Evolutionary conservation across 768 basidiomycete genomes (phyloP), one percentile per base, ranked within the genome.

Genomic region (Sporobolomyces roseus): DNA sequence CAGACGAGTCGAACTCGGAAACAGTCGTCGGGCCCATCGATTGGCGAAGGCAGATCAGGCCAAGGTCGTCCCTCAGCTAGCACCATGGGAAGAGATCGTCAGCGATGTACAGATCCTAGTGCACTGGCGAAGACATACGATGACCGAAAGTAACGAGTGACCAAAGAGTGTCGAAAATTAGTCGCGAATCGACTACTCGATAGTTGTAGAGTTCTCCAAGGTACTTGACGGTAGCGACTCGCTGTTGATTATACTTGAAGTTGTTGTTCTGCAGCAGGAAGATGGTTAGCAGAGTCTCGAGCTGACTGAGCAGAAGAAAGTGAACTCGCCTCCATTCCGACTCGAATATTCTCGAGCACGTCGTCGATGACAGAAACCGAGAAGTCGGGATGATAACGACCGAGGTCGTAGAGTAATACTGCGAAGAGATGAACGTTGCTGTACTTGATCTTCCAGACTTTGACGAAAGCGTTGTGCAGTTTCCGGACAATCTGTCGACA

Each of bases 141-240:
- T 98, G 93, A 12, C 93, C 96, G 74, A 96, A 98, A 0, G 91
- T 96, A 29, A 93, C 87, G 46, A 99, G 78, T 9, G 88, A 88
- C 96, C 96, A 99, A 3, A 99, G 79, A 0, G 87, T 89, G 77
- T 98, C 94, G 70, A 98, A 96, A 51, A 98, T 84, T 75, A 98
- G 86, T 19, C 86, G 82, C 9, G 93, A 94, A 74, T 88, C 88
- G 74, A 98, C 80, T 25, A 97, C 82, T 29, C 96, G 86, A 78
- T 96, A 98, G 78, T 94, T 98, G 79, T 98, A 99, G 49, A 99
- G 81, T 79, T 99, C 96, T 49, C 94, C 96, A 2, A 99, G 84
- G 78, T 93, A 97, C 79, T 94, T 97, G 76, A 96, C 84, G 0
- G 90, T 87, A 0, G 96, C 89, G 64, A 98, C 82, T 60, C 96